phyloP scores from a whole-genome alignment of 2,329 filamentous ascomycete species.

The Pseudogymnoascus sp. region DNA sequence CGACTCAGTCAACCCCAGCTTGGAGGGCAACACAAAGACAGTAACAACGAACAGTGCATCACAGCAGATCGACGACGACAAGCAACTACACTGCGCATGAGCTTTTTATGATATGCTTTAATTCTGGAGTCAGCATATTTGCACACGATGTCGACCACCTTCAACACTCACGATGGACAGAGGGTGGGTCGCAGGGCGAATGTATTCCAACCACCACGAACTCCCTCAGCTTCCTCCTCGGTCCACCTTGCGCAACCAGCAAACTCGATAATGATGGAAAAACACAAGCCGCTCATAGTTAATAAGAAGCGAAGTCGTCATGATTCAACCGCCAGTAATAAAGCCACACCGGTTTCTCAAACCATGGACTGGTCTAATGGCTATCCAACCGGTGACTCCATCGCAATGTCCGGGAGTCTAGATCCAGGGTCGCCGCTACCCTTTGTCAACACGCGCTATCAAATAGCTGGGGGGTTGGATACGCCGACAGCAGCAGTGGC shows the following conservation, averaged over 20 bases:
- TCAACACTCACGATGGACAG: constrained; percentile 6
- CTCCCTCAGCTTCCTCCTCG: constrained; percentile 30
- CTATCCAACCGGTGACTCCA: constrained; percentile 9
- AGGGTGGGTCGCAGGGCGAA: constrained; percentile 18
- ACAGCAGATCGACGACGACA: neutral
- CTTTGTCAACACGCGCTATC: constrained; percentile 45
- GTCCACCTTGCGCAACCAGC: constrained; percentile 22
- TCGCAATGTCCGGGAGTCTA: constrained; percentile 9
- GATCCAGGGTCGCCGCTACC: constrained; percentile 31
- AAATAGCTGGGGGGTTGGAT: constrained; percentile 43
- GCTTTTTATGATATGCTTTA: neutral
- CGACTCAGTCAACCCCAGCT: neutral
- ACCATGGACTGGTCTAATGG: constrained; percentile 9
- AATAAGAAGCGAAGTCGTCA: constrained; percentile 17
- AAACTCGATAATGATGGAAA: constrained; percentile 2
- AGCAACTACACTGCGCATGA: neutral
- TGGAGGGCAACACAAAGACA: constrained; percentile 1
- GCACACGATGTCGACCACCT: constrained; percentile 4
- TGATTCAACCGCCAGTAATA: constrained; percentile 13
- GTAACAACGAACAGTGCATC: neutral
- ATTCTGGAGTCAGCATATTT: neutral
- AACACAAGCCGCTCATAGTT: neutral
- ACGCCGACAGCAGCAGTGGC: constrained; percentile 33
- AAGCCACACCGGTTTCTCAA: constrained; percentile 10
- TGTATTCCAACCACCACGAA: constrained; percentile 37